Conservation (phyloP, 345 rosid genomes). For the Aegle marmelos region DNA sequence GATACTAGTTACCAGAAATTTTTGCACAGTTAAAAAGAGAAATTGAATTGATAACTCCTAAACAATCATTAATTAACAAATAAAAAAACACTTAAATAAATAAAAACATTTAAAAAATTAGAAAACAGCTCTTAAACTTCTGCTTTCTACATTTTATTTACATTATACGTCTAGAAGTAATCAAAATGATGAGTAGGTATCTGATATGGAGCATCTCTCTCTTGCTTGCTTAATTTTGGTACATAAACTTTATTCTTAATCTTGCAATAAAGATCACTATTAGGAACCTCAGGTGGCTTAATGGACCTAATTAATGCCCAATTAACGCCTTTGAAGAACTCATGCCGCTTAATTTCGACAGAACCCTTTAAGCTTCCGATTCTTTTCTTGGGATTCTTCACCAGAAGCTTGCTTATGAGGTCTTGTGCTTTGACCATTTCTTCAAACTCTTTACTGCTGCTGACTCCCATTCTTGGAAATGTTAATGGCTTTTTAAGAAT, state of each 20-base stretch:
- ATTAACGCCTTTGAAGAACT: conserved; percentile 75
- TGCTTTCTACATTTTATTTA: conserved; percentile 24
- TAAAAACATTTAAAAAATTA: conserved; percentile 3
- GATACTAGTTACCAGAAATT: not conserved
- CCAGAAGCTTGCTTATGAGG: conserved; percentile 61
- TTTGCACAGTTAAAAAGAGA: not conserved
- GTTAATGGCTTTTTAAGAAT: conserved; percentile 72
- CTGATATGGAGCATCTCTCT: conserved; percentile 75
- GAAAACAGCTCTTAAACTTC: conserved; percentile 15
- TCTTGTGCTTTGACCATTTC: conserved; percentile 70
- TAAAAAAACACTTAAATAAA: not conserved
- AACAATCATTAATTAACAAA: not conserved
- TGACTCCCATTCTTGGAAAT: conserved; percentile 63
- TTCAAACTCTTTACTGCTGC: conserved; percentile 50
- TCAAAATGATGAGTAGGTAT: conserved; percentile 66
- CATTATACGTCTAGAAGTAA: conserved; percentile 49
- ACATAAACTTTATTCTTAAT: conserved; percentile 34
- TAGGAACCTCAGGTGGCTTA: conserved; percentile 79
- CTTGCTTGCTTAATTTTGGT: conserved; percentile 67
- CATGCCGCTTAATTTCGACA: conserved; percentile 78
- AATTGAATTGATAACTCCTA: not conserved
- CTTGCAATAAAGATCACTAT: conserved; percentile 21
- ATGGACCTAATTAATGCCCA: conserved; percentile 89
- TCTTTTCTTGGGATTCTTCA: conserved; percentile 85
- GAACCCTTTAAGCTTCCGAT: conserved; percentile 77